Evolutionary conservation across 805 yeast genomes (phyloP), one percentile per base, ranked within the genome.

Genomic region (Suhomyces pyralidae): DNA sequence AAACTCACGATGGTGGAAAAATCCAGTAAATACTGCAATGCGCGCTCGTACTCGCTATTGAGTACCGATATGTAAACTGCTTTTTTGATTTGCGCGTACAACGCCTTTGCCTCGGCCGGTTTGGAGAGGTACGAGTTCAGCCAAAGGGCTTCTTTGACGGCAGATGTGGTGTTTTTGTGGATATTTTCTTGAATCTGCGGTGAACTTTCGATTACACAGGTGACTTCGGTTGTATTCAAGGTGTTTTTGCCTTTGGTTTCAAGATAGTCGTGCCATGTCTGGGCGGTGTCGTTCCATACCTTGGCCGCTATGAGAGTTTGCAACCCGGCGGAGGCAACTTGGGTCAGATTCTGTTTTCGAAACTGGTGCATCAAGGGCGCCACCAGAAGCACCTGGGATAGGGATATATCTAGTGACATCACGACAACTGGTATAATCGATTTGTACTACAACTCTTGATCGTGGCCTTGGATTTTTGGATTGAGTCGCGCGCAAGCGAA

Each of bases 1-100:
- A 71, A 67, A 24, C 56, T 66, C 19, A 60, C 60, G 25, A 56
- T 38, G 15, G 61, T 52, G 7, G 53, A 45, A 38, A 57, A 56
- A 19, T 56, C 59, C 40, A 56, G 58, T 28, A 68, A 38, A 24
- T 59, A 55, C 32, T 55, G 53, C n/a, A 55, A 46, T 4, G 63
- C 61, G 42, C 53, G 56, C 22, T 55, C 55, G 50, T 58, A 67
- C 17, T 64, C 61, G 1, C 59, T 57, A 24, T 53, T 55, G 17
- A 67, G 53, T 25, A 63, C 46, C 17, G 51, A 45, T 12, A 49
- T 46, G 9, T 50, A 46, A 1, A 61, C 24, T 3, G 52, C 55
- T 8, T 46, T 42, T 28, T 48, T 51, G 14, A 60, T 42, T 26
- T 38, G 42, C 24, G 17, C 14, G 42, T 38, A 38, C 24, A 45